phyloP scores from a whole-genome alignment of 1,139 yeast genomes.

The Debaryomycetaceae sp. region DNA sequence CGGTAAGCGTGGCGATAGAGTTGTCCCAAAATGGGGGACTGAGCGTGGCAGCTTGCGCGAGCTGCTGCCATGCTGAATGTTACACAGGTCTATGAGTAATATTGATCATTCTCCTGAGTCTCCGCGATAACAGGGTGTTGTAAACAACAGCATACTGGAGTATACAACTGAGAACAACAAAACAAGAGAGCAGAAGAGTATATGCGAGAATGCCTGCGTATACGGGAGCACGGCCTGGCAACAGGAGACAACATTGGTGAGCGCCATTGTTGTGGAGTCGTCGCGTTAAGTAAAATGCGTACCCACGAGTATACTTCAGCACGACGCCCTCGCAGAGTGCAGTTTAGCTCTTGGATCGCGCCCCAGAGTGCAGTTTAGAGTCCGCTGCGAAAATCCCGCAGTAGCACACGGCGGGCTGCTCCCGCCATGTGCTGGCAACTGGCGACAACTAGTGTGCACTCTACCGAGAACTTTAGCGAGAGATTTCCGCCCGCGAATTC shows the following conservation, averaged over 20 bases:
- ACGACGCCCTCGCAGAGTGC: background rate
- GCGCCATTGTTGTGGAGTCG: background rate
- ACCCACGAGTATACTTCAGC: background rate
- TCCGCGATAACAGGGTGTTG: background rate
- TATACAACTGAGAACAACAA: no score
- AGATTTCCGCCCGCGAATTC: background rate
- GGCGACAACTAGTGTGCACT: background rate
- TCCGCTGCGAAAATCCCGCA: constrained; percentile 1
- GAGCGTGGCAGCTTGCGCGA: background rate
- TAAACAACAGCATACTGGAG: background rate
- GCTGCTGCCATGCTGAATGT: background rate
- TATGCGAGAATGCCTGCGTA: background rate
- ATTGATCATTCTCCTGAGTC: background rate
- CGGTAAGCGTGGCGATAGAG: constrained; percentile 1
- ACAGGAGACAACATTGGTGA: background rate
- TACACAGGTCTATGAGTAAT: background rate
- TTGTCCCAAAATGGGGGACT: background rate
- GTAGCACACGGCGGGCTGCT: constrained; percentile 3
- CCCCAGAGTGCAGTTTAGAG: constrained; percentile 1
- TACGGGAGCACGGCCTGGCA: background rate
- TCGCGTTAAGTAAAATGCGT: background rate
- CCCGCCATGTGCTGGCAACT: background rate
- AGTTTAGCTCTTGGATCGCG: constrained; percentile 3
- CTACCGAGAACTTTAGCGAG: background rate
- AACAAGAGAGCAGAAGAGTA: no score